Evolutionary conservation across 169 alveolate genomes (phyloP).

Genomic region (Plasmodium vivax): DNA sequence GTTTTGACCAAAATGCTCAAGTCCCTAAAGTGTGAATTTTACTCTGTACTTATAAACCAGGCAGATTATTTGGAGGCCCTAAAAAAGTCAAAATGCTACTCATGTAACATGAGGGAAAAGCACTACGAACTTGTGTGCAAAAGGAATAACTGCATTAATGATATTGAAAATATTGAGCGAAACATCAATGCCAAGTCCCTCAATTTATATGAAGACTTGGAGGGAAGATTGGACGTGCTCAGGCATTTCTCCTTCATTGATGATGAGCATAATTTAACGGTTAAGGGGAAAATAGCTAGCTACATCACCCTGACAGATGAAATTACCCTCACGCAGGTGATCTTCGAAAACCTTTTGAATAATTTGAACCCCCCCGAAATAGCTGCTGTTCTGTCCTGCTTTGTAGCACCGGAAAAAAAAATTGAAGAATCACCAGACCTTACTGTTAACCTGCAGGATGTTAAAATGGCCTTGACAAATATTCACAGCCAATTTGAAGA

Average conservation of each 20-base stretch:
- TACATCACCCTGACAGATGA: slow-evolving; percentile 89
- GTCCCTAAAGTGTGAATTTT: slow-evolving; percentile 79
- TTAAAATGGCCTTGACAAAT: slow-evolving; percentile 79
- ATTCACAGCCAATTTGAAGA: slow-evolving; percentile 79
- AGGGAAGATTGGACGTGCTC: slow-evolving; percentile 85
- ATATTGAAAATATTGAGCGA: slow-evolving; percentile 80
- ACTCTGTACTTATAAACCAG: slow-evolving; percentile 80
- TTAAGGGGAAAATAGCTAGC: slow-evolving; percentile 90
- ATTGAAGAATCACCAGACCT: slow-evolving; percentile 87
- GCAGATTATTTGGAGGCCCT: slow-evolving; percentile 80
- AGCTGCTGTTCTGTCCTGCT: slow-evolving; percentile 86
- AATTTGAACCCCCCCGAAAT: slow-evolving; percentile 84
- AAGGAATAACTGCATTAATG: slow-evolving; percentile 76
- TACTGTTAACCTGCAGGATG: slow-evolving; percentile 83
- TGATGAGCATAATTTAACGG: slow-evolving; percentile 84
- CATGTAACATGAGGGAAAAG: slow-evolving; percentile 83
- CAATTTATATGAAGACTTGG: slow-evolving; percentile 86
- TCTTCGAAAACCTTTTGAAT: slow-evolving; percentile 80
- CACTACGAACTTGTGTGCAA: slow-evolving; percentile 79
- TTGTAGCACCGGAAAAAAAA: slow-evolving; percentile 82
- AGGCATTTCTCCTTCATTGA: slow-evolving; percentile 87
- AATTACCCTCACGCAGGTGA: slow-evolving; percentile 87
- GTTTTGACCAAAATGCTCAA: slow-evolving; percentile 81
- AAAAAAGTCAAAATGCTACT: slow-evolving; percentile 77
- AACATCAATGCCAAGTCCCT: slow-evolving; percentile 86